Evolutionary conservation across 2,329 filamentous ascomycete genomes (phyloP), one percentile per base, ranked within the genome.

Genomic region (Fusarium longipes): DNA sequence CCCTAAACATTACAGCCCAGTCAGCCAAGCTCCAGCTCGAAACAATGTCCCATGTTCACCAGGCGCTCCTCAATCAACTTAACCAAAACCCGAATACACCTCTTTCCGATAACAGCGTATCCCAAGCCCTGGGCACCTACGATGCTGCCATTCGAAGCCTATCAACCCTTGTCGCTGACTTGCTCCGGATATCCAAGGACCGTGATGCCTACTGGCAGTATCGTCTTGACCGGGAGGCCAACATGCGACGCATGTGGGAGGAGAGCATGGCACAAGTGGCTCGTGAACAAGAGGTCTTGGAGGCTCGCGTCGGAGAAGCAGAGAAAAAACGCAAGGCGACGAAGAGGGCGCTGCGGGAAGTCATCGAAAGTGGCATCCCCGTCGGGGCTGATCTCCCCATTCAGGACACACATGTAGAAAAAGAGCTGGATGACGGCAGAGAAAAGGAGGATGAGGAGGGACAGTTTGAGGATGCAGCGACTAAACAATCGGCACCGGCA

Each of bases 221-320:
- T 76, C 90, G 94, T 15, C 83, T 99, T 38, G 94, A 97, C 70
- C 90, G 93, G 53, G 96, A 99, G 80, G 90, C 90, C 40, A 93
- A 97, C 76, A 91, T 98, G 80, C 89, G 96, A 35, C 90, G 92
- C 61, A 92, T 99, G 88, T 99, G 96, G 96, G 96, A 99, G 79
- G 96, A 99, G 74, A 98, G 94, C 79, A 97, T 99, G 96, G 93
- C 96, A 11, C 90, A 94, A 73, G 91, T 99, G n/a, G 96, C 94
- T 18, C 89, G 89, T 56, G 96, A 99, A 77, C 96, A 99, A 73
- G 96, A 98, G 78, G 87, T 93, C 50, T 85, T 99, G 2, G 93
- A 98, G 76, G 92, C 88, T 33, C 91, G 90, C 58, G 92, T 97
- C 63, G 93, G 92, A 42, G 92, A 97, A 78, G 92, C 93, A 2